Percentiles rank a stretch among this genome's conserved stretches.
Conservation (phyloP, 257 asterid species). For the Haberlea rhodopensis region DNA sequence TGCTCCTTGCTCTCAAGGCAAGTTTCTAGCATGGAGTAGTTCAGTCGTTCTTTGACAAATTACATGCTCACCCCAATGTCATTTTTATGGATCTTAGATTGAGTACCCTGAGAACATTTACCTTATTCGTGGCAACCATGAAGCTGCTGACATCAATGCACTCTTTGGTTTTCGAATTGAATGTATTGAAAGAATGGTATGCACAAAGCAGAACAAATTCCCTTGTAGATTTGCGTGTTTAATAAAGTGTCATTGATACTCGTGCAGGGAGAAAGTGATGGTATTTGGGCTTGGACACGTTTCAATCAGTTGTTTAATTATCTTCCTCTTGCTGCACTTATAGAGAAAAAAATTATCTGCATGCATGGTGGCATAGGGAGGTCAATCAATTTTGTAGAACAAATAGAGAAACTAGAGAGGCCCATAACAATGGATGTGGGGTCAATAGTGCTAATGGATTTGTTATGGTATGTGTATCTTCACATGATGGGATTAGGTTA, state of each 20-base stretch:
- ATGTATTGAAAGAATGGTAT: constrained; percentile 98
- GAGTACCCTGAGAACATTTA: constrained; percentile 96
- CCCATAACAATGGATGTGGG: constrained; percentile 99
- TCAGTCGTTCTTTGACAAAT: constrained; percentile 2
- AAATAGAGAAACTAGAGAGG: constrained; percentile 96
- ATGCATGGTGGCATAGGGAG: constrained; percentile 99
- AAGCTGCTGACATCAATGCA: constrained; percentile 99
- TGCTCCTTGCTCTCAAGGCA: constrained; percentile 97
- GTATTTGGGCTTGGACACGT: constrained; percentile 99
- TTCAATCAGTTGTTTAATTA: constrained; percentile 91
- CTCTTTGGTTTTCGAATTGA: constrained; percentile 98
- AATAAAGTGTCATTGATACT: constrained; percentile 28
- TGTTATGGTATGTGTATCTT: constrained; percentile 66
- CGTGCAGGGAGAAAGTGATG: constrained; percentile 93
- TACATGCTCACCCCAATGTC: constrained; percentile 18
- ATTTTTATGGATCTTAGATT: constrained; percentile 48
- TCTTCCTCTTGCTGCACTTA: constrained; percentile 97
- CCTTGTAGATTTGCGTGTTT: constrained; percentile 24
- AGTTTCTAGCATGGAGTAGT: constrained; percentile 26
- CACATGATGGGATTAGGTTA: constrained; percentile 17
- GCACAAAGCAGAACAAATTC: constrained; percentile 19
- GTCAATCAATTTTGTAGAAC: constrained; percentile 88
- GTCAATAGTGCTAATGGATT: constrained; percentile 90
- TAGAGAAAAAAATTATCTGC: constrained; percentile 97
- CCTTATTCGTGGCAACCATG: constrained; percentile 98